Base-by-base conservation (phyloP, 768 basidiomycete genomes). In the Rhizopogon rudus region DNA sequence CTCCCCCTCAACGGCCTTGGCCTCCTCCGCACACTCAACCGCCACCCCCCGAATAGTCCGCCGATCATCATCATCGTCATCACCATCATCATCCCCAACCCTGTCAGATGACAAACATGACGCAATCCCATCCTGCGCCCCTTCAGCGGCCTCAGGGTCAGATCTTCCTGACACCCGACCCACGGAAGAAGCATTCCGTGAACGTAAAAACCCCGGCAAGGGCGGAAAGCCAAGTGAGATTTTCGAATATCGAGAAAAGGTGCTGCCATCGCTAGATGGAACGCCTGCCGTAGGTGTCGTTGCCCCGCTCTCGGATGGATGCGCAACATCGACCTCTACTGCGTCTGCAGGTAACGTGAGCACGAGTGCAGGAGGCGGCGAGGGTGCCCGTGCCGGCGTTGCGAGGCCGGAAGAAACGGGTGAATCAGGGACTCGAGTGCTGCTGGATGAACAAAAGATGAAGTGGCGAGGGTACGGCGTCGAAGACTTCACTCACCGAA, bases 181-280 rank as follows among this genome's bases (percentile, higher is more conserved):
- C 51, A 61, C 54, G 49, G 65, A 74, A 17, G 83, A 80, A 31
- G 83, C 78, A 65, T 87, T 79, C 48, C 86, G 81, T 20, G 77
- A 73, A 39, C 86, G 81, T 52, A 84, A 73, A 65, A 88, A 82
- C 29, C 80, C 84, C 44, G 86, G 75, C 40, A 88, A 77, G 5
- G 86, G 82, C 46, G 81, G 77, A 59, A 87, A 77, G 59, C 76
- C 81, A 61, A 84, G 78, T 49, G 70, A 67, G 44, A 70, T 60
- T 50, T 70, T 70, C 48, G 72, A 84, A 83, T 72, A 71, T 42
- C 67, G 67, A 41, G 67, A 65, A 20, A 60, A 52, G 16, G 68
- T 53, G 14, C 51, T 45, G 70, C 77, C 65, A 66, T 77, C 48
- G 62, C 65, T 40, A 25, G 39, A 16, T 49, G 48, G 20, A n/a